Evolutionary conservation across 495 filamentous ascomycete genomes (phyloP).

Genomic region (Trichoderma virens): DNA sequence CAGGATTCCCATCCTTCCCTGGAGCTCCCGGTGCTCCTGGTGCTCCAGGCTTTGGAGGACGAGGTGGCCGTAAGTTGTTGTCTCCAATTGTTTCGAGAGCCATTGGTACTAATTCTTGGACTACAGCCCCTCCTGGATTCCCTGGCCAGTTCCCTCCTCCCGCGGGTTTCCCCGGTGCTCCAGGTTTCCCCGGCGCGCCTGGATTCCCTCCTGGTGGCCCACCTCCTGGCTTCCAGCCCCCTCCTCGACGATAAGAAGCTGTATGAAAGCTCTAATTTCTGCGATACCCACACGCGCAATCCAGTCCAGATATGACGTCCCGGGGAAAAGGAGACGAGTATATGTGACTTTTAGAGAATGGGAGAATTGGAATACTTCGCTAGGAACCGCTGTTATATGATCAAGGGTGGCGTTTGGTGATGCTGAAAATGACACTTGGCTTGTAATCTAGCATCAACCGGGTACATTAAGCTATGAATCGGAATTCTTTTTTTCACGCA

Average conservation of each 20-base stretch:
- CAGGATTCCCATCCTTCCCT: conserved; percentile 55
- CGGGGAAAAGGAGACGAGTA: neutral
- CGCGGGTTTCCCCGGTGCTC: conserved; percentile 41
- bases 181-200: conserved; percentile 33
- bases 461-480: conserved; percentile 7
- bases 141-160: conserved; percentile 39
- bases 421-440: conserved; percentile 4
- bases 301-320: neutral
- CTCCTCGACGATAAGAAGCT: conserved; percentile 49
- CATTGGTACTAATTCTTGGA: conserved; percentile 22
- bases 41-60: conserved; percentile 67
- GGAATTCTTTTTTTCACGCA: neutral
- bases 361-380: neutral
- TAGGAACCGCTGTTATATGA: conserved; percentile 2
- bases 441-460: conserved; percentile 6
- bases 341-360: conserved; percentile 7
- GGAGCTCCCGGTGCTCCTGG: conserved; percentile 26
- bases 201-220: conserved; percentile 54
- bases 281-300: conserved; percentile 1
- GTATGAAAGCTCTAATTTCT: neutral
- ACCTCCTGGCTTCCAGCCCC: conserved; percentile 57
- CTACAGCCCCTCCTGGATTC: conserved; percentile 54
- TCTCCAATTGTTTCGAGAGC: neutral
- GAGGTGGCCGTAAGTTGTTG: conserved; percentile 38
- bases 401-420: conserved; percentile 9